Conservation (phyloP, 139 green algal species). For the Astrephomene gubernaculifera region DNA sequence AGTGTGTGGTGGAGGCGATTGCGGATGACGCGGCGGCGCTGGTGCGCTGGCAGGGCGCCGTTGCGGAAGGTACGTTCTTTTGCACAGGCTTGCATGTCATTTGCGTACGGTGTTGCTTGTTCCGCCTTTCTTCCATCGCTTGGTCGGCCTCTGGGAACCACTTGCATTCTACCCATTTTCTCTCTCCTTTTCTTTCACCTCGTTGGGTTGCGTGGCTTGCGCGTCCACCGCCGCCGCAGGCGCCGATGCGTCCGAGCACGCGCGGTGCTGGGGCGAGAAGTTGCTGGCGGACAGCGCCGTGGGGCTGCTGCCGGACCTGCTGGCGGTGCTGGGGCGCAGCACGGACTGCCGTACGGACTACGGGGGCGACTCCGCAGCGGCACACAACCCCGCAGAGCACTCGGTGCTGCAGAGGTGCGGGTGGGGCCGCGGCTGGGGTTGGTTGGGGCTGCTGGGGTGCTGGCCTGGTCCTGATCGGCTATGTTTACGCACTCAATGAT, state of each 20-base stretch:
- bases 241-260: neutral
- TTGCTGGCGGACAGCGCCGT: neutral
- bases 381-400: slow-evolving; percentile 8
- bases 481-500: no score
- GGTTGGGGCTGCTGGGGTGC: no score
- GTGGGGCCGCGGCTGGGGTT: no score
- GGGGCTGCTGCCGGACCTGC: neutral
- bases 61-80: neutral
- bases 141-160: no score
- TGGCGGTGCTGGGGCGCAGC: neutral
- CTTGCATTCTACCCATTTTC: no score
- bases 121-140: no score
- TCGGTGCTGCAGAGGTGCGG: slow-evolving; percentile 18
- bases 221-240: neutral
- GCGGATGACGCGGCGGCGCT: slow-evolving; percentile 17
- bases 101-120: no score
- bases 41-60: slow-evolving; percentile 1
- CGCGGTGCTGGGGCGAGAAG: neutral
- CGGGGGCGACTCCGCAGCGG: neutral
- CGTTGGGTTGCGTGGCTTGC: no score
- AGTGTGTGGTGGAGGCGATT: neutral
- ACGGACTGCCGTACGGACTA: neutral
- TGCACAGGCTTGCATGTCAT: neutral
- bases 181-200: no score
- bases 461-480: no score